Evolutionary conservation across 2,329 filamentous ascomycete species (phyloP).

Genomic region (Fusarium lyarnte): DNA sequence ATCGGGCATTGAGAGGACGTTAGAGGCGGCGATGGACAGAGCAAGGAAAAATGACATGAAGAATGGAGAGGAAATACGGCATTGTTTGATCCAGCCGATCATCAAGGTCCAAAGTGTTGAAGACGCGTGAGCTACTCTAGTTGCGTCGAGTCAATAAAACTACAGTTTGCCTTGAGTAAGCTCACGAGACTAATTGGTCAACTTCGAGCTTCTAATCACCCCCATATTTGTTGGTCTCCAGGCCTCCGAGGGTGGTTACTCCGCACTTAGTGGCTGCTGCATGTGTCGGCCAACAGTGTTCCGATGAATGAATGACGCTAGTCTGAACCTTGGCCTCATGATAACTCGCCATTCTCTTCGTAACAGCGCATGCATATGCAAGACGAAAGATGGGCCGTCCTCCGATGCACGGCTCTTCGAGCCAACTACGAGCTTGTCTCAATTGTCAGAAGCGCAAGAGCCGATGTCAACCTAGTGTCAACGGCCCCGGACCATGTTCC

Average conservation of each 20-base stretch:
- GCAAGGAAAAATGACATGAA: background rate
- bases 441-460: background rate
- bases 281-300: background rate
- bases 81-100: background rate
- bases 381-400: background rate
- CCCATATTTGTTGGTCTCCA: background rate
- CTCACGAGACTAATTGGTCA: background rate
- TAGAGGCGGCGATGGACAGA: background rate
- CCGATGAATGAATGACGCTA: background rate
- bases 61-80: background rate
- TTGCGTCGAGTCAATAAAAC: background rate
- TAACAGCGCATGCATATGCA: background rate
- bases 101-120: background rate
- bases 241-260: background rate
- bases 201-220: background rate
- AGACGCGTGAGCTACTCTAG: rapidly evolving
- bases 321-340: background rate
- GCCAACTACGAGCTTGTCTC: background rate
- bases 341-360: background rate
- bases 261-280: background rate
- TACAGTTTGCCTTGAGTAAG: rapidly evolving
- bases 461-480: background rate
- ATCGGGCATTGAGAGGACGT: background rate
- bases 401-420: background rate
- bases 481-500: background rate